Conservation (phyloP, 106 monocot genomes). For the Dioscorea dumetorum region DNA sequence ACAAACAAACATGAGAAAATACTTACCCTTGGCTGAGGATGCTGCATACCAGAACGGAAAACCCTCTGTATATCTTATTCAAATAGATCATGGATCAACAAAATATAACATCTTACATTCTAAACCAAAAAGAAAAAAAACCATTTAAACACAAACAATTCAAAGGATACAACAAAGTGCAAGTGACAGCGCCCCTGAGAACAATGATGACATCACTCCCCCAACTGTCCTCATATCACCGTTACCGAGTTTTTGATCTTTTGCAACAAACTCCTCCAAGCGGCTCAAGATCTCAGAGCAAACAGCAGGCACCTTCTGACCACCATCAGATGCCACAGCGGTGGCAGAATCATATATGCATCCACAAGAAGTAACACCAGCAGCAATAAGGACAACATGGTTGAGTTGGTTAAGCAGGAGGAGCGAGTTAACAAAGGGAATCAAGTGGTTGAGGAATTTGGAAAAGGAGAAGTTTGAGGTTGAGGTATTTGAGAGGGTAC, state of each 20-base stretch:
- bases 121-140: not conserved
- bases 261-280: constrained; percentile 68
- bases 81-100: constrained; percentile 7
- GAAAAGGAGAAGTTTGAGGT: constrained; percentile 44
- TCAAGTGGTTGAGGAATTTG: constrained; percentile 66
- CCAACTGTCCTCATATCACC: constrained; percentile 4
- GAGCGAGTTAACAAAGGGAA: constrained; percentile 75
- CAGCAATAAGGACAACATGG: constrained; percentile 74
- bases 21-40: constrained; percentile 92
- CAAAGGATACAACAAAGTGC: constrained; percentile 90
- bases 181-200: constrained; percentile 91
- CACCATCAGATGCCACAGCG: not conserved
- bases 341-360: constrained; percentile 71
- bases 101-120: not conserved
- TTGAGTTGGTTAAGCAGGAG: constrained; percentile 81
- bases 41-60: constrained; percentile 67
- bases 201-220: constrained; percentile 36
- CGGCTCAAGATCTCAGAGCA: constrained; percentile 28
- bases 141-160: not conserved
- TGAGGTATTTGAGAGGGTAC: constrained; percentile 11
- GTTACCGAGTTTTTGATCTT: constrained; percentile 30
- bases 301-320: constrained; percentile 22
- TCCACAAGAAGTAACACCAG: constrained; percentile 69
- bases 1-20: not conserved
- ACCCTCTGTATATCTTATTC: constrained; percentile 81